Conservation (phyloP, 148 eudicot species). For the Nepenthes mirabilis region DNA sequence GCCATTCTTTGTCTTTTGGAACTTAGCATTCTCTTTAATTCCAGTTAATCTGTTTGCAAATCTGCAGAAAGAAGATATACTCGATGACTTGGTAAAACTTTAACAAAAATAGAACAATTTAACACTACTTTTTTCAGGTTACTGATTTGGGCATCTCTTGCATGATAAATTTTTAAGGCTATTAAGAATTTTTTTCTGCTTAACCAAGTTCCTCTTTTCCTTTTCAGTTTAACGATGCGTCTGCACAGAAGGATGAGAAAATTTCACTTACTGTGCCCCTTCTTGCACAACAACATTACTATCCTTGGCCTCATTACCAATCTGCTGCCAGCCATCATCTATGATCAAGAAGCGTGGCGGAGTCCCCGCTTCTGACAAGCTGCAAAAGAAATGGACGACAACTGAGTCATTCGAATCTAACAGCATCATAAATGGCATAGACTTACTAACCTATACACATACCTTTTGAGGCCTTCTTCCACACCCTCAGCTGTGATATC, state of each 20-base stretch:
- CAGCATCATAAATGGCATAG: neutral
- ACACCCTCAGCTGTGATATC: conserved; percentile 97
- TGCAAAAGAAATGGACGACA: conserved; percentile 13
- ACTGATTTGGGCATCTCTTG: no score
- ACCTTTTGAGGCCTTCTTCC: conserved; percentile 85
- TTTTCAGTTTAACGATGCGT: neutral
- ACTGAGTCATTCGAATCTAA: neutral
- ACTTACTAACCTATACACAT: neutral
- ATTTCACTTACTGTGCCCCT: conserved; percentile 80
- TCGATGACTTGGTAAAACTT: neutral
- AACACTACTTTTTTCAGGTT: neutral
- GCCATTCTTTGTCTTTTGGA: conserved; percentile 60
- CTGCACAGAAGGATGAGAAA: neutral
- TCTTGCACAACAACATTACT: conserved; percentile 61
- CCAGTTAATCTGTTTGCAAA: conserved; percentile 87
- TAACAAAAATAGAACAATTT: neutral
- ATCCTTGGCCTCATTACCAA: conserved; percentile 47
- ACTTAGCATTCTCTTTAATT: conserved; percentile 78
- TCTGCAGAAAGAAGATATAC: conserved; percentile 23
- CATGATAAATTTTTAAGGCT: no score
- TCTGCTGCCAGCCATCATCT: conserved; percentile 99
- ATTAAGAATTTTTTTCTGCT: no score
- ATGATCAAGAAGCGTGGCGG: conserved; percentile 92
- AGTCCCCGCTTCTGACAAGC: conserved; percentile 72
- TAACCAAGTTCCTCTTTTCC: neutral